Evolutionary conservation across 78 protist species (phyloP).

Genomic region (Planoprotostelium fungivorum): DNA sequence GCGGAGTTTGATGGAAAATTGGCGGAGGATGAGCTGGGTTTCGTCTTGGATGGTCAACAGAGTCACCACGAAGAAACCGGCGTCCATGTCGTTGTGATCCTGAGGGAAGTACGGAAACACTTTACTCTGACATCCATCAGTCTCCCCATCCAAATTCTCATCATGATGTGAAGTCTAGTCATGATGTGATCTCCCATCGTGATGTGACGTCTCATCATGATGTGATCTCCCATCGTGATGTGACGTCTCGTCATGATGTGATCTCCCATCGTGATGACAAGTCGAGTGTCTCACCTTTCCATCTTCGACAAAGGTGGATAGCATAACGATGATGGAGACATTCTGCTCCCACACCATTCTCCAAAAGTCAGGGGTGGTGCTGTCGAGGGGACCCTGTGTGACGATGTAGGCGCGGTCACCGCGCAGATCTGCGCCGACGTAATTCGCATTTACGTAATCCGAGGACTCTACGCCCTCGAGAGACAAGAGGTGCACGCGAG

Average conservation of each 20-base stretch:
- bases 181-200: too few species aligned
- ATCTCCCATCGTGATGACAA: too few species aligned
- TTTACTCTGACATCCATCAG: neutral
- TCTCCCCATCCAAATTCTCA: too few species aligned
- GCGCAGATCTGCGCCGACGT: conserved; percentile 44
- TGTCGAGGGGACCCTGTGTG: conserved; percentile 77
- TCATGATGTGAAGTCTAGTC: too few species aligned
- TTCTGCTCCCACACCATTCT: conserved; percentile 76
- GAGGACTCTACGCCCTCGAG: conserved; percentile 21
- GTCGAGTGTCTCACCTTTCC: conserved; percentile 22
- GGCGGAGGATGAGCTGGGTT: neutral
- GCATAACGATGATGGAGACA: conserved; percentile 58
- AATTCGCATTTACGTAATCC: conserved; percentile 79
- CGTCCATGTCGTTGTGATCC: neutral
- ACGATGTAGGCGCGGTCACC: conserved; percentile 60
- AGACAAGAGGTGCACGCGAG: neutral
- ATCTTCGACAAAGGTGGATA: conserved; percentile 48
- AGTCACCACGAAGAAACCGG: neutral
- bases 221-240: too few species aligned
- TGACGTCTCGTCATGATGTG: too few species aligned
- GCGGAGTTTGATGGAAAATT: neutral
- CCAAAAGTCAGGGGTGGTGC: conserved; percentile 79
- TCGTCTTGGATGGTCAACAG: neutral
- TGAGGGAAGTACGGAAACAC: conserved; percentile 1
- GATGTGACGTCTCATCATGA: too few species aligned